These are phyloP conservation scores for Elsinoe batatas DNA, from an alignment of 2,329 filamentous ascomycete genomes.

Conservation along the genomic window DNA sequence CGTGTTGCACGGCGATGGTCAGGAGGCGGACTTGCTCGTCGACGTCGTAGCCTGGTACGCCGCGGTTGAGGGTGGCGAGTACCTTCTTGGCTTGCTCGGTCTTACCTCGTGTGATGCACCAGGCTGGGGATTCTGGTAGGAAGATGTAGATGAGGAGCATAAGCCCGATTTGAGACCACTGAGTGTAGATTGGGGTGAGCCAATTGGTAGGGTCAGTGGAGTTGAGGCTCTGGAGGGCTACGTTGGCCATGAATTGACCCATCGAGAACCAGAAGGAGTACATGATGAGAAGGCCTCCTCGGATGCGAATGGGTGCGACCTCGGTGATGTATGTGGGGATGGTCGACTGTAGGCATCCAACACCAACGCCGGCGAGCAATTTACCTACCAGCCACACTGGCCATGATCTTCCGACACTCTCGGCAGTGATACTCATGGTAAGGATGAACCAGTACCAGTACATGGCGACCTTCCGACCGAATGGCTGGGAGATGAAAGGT, in stretches of 20 bases:
- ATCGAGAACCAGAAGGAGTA: slow-evolving; percentile 1
- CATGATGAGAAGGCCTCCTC: background rate
- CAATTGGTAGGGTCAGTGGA: background rate
- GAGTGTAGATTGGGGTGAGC: slow-evolving; percentile 1
- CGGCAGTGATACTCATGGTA: background rate
- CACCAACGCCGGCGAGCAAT: background rate
- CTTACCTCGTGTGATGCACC: background rate
- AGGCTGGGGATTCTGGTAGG: slow-evolving; percentile 1
- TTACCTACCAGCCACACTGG: background rate
- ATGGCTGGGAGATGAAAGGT: background rate
- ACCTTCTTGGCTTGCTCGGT: background rate
- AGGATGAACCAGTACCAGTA: slow-evolving; percentile 11
- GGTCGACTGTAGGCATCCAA: background rate
- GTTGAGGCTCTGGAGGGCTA: background rate
- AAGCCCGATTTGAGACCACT: background rate
- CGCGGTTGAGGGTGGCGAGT: background rate
- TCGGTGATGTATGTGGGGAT: slow-evolving; percentile 6
- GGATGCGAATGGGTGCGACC: background rate
- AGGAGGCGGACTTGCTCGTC: slow-evolving; percentile 5
- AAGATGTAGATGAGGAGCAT: slow-evolving; percentile 6
- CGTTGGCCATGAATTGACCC: background rate
- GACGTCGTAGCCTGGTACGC: background rate
- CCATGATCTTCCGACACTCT: background rate
- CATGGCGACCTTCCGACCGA: background rate
- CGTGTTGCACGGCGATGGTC: background rate